A percentile compares a stretch with the other conserved stretches of the same genome.
These are phyloP conservation scores for Astrothelium subdiscretum DNA, from an alignment of 495 filamentous ascomycete species.

Conservation along the genomic window DNA sequence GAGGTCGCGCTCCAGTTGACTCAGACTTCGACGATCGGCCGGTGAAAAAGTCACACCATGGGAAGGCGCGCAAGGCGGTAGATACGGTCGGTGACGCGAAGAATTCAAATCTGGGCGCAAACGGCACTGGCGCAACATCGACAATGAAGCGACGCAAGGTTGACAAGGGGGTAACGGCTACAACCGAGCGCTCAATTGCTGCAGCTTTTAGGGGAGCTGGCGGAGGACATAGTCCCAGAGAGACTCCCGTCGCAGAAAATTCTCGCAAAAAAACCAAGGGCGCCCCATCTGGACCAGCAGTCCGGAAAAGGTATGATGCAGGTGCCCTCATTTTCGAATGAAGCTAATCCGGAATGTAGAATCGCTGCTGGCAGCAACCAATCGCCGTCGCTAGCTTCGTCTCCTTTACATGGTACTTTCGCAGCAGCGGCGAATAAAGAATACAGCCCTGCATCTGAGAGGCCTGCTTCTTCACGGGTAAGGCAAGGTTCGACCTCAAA, in stretches of 20 bases:
- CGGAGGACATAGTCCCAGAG: conserved; percentile 47
- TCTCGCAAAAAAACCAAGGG: conserved; percentile 33
- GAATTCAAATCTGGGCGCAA: conserved; percentile 26
- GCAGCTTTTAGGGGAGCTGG: conserved; percentile 40
- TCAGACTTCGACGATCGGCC: conserved; percentile 67
- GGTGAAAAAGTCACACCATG: conserved; percentile 43
- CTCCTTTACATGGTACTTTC: conserved; percentile 16
- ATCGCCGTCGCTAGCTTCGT: conserved; percentile 16
- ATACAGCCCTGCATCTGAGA: conserved; percentile 11
- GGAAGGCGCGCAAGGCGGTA: conserved; percentile 52
- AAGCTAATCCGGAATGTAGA: background rate
- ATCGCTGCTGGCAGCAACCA: background rate
- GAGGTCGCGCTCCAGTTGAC: conserved; percentile 38
- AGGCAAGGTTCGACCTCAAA: conserved; percentile 54
- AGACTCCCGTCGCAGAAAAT: conserved; percentile 48
- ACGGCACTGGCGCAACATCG: conserved; percentile 17
- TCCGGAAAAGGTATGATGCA: conserved; percentile 22
- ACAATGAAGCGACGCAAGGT: conserved; percentile 67
- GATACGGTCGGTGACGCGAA: conserved; percentile 27
- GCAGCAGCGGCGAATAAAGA: conserved; percentile 33
- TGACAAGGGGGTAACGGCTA: conserved; percentile 49
- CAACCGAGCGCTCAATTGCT: conserved; percentile 63
- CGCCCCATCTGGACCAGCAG: background rate
- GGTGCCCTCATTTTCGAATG: background rate
- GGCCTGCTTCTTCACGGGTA: conserved; percentile 17